phyloP scores from a whole-genome alignment of 2,329 filamentous ascomycete species.

The Pseudocercospora pini-densiflorae region DNA sequence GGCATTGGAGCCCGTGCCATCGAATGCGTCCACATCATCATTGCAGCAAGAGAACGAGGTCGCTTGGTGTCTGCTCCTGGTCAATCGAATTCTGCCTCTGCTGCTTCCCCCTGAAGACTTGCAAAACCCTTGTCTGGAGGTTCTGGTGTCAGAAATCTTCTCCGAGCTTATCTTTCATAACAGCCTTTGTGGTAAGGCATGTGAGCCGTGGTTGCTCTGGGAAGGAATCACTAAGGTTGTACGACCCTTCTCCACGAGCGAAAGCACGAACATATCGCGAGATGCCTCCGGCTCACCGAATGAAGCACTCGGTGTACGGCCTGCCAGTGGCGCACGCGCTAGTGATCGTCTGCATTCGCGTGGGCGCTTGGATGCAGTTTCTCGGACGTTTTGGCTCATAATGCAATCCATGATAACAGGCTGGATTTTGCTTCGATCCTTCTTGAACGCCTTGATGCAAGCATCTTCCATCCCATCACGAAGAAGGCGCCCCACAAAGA shows the following conservation, averaged over 20 bases:
- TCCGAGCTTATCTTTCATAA: slow-evolving; percentile 89
- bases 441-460: slow-evolving; percentile 67
- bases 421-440: slow-evolving; percentile 65
- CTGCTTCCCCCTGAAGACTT: slow-evolving; percentile 92
- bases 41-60: slow-evolving; percentile 77
- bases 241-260: slow-evolving; percentile 39
- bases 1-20: slow-evolving; percentile 76
- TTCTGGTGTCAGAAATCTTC: slow-evolving; percentile 84
- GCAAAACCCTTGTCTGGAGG: slow-evolving; percentile 81
- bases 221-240: slow-evolving; percentile 77
- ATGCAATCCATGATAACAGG: slow-evolving; percentile 26
- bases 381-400: slow-evolving; percentile 24
- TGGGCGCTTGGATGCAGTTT: slow-evolving; percentile 27
- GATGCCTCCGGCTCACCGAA: background rate
- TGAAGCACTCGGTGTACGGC: background rate
- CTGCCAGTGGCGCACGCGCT: background rate
- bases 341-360: slow-evolving; percentile 11
- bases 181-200: slow-evolving; percentile 76
- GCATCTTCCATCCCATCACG: slow-evolving; percentile 70
- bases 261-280: background rate
- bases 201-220: slow-evolving; percentile 88
- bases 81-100: slow-evolving; percentile 78
- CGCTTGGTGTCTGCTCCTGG: slow-evolving; percentile 85
- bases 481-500: slow-evolving; percentile 30
- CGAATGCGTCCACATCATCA: slow-evolving; percentile 39